Percentiles rank a stretch among this genome's conserved stretches.
Evolutionary conservation across 2,329 filamentous ascomycete species (phyloP).

Genomic region (Chaetomium globosum): DNA sequence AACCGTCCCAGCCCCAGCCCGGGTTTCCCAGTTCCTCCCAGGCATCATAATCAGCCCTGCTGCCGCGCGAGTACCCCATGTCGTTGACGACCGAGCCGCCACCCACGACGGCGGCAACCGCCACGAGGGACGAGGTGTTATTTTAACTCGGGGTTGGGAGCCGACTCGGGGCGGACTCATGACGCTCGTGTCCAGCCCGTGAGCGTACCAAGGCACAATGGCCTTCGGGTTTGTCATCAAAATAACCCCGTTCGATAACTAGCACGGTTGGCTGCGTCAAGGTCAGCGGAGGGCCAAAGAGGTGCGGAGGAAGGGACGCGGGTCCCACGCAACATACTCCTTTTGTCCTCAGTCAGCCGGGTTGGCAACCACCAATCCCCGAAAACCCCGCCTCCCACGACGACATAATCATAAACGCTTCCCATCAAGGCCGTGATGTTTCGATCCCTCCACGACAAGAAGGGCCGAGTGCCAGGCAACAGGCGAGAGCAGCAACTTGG

Average conservation of each 20-base stretch:
- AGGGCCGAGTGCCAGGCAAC: not conserved
- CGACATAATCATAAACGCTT: conserved; percentile 26
- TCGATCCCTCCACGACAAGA: not conserved
- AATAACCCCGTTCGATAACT: conserved; percentile 33
- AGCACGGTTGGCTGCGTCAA: conserved; percentile 29
- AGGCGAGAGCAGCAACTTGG: not conserved
- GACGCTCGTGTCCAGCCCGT: conserved; percentile 29
- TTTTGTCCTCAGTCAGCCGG: conserved; percentile 27
- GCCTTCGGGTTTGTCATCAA: conserved; percentile 34
- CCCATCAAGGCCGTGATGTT: conserved; percentile 9
- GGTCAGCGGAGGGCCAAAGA: not conserved
- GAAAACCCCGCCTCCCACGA: conserved; percentile 26
- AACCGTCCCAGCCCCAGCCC: conserved; percentile 47
- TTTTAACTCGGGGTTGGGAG: conserved; percentile 31
- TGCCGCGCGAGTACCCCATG: conserved; percentile 47
- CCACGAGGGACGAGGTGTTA: conserved; percentile 30
- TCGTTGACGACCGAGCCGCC: conserved; percentile 49
- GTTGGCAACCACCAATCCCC: conserved; percentile 29
- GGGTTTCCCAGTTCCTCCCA: conserved; percentile 49
- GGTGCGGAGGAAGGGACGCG: not conserved
- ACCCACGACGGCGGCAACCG: conserved; percentile 42
- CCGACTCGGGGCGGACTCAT: conserved; percentile 28
- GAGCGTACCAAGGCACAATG: conserved; percentile 32
- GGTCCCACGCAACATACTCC: conserved; percentile 40
- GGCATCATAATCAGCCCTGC: conserved; percentile 47